phyloP scores from a whole-genome alignment of 2,329 filamentous ascomycete genomes.

The Botrytis fabae region DNA sequence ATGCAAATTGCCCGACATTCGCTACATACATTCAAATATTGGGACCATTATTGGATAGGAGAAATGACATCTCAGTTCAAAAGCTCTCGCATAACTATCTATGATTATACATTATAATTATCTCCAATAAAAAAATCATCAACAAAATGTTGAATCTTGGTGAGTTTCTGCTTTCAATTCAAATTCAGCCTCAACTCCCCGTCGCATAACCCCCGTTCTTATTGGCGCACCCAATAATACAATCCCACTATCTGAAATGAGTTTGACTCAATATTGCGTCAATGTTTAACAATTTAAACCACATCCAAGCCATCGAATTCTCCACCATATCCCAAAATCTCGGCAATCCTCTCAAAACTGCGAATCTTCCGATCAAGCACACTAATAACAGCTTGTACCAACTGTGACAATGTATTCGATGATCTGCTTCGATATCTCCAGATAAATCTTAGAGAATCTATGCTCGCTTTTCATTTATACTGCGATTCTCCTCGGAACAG shows the following conservation, averaged over 20 bases:
- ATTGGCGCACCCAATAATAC: neutral
- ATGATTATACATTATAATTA: neutral
- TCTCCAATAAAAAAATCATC: neutral
- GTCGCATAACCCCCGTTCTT: neutral
- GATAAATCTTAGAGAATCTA: no score
- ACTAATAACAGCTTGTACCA: neutral
- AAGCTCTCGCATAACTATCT: neutral
- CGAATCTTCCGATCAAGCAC: neutral
- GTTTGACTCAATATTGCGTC: neutral
- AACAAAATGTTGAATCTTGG: neutral
- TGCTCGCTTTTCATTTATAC: no score
- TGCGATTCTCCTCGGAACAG: no score
- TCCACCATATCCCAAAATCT: neutral
- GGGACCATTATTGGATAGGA: neutral
- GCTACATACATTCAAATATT: neutral
- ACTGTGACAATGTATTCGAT: neutral
- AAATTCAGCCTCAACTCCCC: neutral
- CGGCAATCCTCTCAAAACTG: neutral
- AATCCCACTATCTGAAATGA: neutral
- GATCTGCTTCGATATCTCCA: neutral
- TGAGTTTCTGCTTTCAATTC: neutral
- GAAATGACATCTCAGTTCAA: accelerated
- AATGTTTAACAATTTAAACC: neutral
- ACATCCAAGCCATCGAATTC: neutral
- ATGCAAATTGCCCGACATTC: neutral